A percentile compares a stretch with the other conserved stretches of the same genome.
phyloP scores from a whole-genome alignment of 2,329 filamentous ascomycete species.

The Chrysosphaeria jannelii region DNA sequence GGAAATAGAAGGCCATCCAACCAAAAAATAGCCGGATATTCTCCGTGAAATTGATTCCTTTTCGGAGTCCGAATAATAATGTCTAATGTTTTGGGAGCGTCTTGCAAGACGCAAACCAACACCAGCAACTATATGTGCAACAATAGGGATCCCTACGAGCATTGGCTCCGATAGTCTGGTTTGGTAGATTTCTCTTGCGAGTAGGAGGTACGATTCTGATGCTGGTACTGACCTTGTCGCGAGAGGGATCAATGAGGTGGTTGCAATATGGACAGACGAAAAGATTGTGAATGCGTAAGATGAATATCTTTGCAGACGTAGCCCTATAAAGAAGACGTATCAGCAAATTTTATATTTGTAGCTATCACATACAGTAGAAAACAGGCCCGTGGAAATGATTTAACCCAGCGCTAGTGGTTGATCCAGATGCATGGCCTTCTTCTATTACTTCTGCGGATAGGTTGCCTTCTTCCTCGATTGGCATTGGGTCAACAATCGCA shows the following conservation, averaged over 20 bases:
- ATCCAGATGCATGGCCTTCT: too few species aligned
- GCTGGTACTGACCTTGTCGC: slow-evolving; percentile 38
- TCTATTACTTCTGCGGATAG: too few species aligned
- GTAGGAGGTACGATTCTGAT: slow-evolving; percentile 63
- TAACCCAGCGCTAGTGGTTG: too few species aligned
- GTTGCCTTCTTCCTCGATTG: too few species aligned
- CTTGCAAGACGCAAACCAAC: slow-evolving; percentile 48
- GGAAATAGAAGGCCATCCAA: slow-evolving; percentile 39
- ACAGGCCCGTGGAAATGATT: too few species aligned
- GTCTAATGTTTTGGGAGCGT: slow-evolving; percentile 33
- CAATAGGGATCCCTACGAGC: slow-evolving; percentile 43
- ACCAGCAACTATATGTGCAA: slow-evolving; percentile 49
- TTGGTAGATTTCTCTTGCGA: slow-evolving; percentile 80
- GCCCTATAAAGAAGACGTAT: too few species aligned
- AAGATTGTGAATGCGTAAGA: slow-evolving; percentile 62
- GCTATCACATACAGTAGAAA: too few species aligned
- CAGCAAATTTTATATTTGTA: too few species aligned
- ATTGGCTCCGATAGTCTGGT: slow-evolving; percentile 52
- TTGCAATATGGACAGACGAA: slow-evolving; percentile 45
- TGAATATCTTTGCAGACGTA: slow-evolving; percentile 66
- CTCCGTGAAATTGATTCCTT: too few species aligned
- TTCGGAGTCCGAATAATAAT: slow-evolving; percentile 48
- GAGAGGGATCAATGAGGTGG: slow-evolving; percentile 56
- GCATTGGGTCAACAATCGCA: too few species aligned
- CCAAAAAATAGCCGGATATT: slow-evolving; percentile 16